Base-by-base conservation (phyloP, 768 basidiomycete species). In the Termitomyces bulborhizus region DNA sequence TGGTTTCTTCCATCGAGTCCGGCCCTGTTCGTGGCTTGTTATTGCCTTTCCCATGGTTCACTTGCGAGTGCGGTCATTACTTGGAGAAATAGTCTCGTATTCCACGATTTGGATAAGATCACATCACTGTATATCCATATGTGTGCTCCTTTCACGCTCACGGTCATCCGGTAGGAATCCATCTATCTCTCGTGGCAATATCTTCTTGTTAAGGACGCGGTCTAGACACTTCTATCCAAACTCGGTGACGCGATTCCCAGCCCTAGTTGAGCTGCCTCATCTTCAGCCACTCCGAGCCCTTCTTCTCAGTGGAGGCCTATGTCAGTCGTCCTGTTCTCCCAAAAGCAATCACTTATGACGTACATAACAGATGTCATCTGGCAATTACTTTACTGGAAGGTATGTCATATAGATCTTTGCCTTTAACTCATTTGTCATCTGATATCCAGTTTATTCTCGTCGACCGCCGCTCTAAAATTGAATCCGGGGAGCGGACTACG, bases 61-160 rank as follows among this genome's bases (percentile, higher is more conserved):
- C 80, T 97, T 32, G 95, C 92, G 0, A 92, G 90, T 50, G 95
- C 96, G 0, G 94, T 98, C 47, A 91, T 98, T 62, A 98, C 96
- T 9, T 99, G 97, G 97, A 81, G 97, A 57, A 99, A 99, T 65
- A 95, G 92, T 60, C 83, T 99, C 24, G 97, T 99, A 3, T 99
- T 99, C 74, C 97, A 99, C 65, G 94, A 96, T 64, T 80, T 84
- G 53, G 97, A 99, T 69, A 98, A 98, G 70, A 90, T 98, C 65
- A 98, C 91, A 16, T 93, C 90, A 9, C 74, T 99, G 26, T 98
- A 95, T 73, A 83, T 99, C 32, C 97, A 99, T 66, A 87, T 98
- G 54, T 98, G 97, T 65, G 81, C 91, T 0, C 92, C 97, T 0
- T 83, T 96, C 58, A 85, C 88, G 3, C 90, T 99, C 63, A 94